Percentiles rank a stretch among this genome's conserved stretches.
These are phyloP conservation scores for Cercospora sp. DNA, from an alignment of 2,329 filamentous ascomycete species.

Conservation along the genomic window DNA sequence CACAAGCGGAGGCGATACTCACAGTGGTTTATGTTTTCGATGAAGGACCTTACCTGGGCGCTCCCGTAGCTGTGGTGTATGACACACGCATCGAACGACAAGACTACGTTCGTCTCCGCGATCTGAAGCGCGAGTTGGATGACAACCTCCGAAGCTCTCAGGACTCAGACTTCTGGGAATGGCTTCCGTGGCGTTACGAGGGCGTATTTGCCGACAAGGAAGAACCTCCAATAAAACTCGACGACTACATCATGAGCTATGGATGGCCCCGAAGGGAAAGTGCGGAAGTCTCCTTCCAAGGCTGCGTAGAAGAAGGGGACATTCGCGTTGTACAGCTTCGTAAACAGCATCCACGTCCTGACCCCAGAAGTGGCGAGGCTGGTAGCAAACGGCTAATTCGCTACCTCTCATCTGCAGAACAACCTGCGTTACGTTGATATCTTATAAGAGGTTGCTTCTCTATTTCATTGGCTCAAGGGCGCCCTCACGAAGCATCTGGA, in stretches of 20 bases:
- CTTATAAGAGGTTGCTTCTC: not conserved
- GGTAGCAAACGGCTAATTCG: not conserved
- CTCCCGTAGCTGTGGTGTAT: not conserved
- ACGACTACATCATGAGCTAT: slow-evolving; percentile 8
- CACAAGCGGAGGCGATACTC: not conserved
- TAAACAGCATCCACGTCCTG: not conserved
- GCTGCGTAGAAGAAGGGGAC: not conserved
- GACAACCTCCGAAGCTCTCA: not conserved
- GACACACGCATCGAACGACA: not conserved
- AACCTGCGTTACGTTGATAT: not conserved
- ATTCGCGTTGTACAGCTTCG: not conserved
- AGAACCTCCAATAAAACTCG: not conserved
- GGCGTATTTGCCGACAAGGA: not conserved
- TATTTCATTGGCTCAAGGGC: slow-evolving; percentile 22
- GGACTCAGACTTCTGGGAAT: not conserved
- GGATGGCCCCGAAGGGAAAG: not conserved
- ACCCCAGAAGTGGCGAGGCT: not conserved
- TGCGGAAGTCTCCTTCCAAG: not conserved
- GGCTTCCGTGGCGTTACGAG: not conserved
- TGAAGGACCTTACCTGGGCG: slow-evolving; percentile 1
- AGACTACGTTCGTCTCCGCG: not conserved
- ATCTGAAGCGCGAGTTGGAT: not conserved
- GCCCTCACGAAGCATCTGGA: slow-evolving; percentile 16
- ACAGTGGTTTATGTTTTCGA: not conserved
- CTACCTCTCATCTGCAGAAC: not conserved